Conservation (phyloP, 164 flowering plant species). For the Berberis vulgaris region DNA sequence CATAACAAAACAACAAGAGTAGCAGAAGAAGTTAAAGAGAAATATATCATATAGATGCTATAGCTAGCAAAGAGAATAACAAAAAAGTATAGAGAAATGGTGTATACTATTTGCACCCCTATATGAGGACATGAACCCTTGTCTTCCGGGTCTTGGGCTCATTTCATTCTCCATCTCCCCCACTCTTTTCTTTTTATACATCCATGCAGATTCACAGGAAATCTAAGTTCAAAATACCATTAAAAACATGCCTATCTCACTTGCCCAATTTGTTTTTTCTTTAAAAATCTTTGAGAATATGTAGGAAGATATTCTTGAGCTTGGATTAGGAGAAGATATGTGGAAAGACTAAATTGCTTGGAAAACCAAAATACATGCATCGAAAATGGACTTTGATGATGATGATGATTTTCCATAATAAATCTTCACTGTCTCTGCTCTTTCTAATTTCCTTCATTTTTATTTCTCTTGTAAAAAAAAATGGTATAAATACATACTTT, state of each 20-base stretch:
- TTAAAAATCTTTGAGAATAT: no score
- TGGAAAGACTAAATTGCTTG: no score
- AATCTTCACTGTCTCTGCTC: not conserved
- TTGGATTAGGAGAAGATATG: no score
- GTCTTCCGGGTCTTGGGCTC: constrained; percentile 40
- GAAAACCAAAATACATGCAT: no score
- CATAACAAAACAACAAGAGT: not conserved
- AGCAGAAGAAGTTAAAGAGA: not conserved
- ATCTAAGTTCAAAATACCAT: not conserved
- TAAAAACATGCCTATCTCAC: not conserved
- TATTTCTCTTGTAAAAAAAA: not conserved
- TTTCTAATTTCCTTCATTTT: not conserved
- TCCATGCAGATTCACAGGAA: not conserved
- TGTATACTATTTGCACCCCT: constrained; percentile 40
- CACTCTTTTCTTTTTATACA: not conserved
- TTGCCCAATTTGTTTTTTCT: no score
- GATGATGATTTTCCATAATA: no score
- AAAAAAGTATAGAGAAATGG: not conserved
- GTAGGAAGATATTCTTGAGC: no score
- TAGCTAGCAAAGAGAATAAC: not conserved
- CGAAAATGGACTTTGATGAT: no score
- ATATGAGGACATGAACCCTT: constrained; percentile 55
- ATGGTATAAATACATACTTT: not conserved
- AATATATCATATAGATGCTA: not conserved
- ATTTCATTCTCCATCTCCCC: constrained; percentile 25